Base-by-base conservation (phyloP, 2,329 filamentous ascomycete genomes). In the Colletotrichum sublineola region DNA sequence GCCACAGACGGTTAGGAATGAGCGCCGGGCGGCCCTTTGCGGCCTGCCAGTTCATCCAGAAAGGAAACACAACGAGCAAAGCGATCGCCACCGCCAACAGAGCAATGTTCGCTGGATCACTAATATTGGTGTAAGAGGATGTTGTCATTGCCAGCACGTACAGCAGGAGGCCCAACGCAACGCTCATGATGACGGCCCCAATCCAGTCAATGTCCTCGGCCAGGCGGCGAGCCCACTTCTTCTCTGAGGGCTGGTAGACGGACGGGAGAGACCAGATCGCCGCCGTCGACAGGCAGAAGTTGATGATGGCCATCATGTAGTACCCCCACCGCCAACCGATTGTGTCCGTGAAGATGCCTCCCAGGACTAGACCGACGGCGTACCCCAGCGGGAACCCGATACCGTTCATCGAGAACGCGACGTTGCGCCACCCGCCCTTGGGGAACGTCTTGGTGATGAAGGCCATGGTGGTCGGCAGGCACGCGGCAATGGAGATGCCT, bases 1-100 rank as follows among this genome's bases (percentile, higher is more conserved):
- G 83, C 90, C 89, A 91, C 0, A 92, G 79, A 0, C 83, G 84
- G 74, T 91, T 91, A 0, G 90, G 89, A 5, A 92, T 90, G 3
- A 92, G 77, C 0, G 89, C 89, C 18, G 89, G 86, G 8, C 82
- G 82, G 2, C 81, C 80, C 0, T 80, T 77, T 8, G 79, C 82
- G 38, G 86, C 85, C 64, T 88, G 89, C 2, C 82, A 80, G 2
- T 82, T 79, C 69, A 89, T 86, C 89, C 89, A 91, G 29, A 85
- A 76, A 0, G 87, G 82, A 71, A 92, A 92, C 0, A 78, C 77
- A 0, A 83, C 84, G 0, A 90, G 78, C 3, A 86, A 73, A 1
- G 81, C 73, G 1, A 87, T 71, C 0, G 85, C 83, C 0, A 86
- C 60, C 0, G 80, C 77, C 0, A 91, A 78, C 1, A 88, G 76